Conservation (phyloP, 371 early-diverging fungal genomes). For the Paraphysoderma sedebokerense region DNA sequence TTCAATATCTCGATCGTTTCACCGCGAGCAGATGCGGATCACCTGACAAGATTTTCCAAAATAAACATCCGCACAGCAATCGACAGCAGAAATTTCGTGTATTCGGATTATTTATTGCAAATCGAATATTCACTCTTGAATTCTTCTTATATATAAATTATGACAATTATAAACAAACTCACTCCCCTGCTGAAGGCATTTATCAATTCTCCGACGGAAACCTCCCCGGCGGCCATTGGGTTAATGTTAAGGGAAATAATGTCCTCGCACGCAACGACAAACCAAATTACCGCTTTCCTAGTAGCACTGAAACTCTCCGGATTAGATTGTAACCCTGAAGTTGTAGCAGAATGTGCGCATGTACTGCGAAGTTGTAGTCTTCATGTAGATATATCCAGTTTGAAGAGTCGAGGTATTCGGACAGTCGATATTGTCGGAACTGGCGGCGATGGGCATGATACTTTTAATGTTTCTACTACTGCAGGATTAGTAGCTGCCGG, state of each 20-base stretch:
- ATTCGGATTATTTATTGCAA: too few species aligned
- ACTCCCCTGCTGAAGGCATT: too few species aligned
- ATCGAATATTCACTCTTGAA: too few species aligned
- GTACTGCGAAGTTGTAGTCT: constrained; percentile 44
- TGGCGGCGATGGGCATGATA: constrained; percentile 94
- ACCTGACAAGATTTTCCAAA: too few species aligned
- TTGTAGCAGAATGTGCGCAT: constrained; percentile 57
- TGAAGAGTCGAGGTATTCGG: constrained; percentile 17
- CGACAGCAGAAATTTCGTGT: too few species aligned
- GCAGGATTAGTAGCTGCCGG: constrained; percentile 83
- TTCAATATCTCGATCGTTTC: too few species aligned
- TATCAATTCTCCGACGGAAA: too few species aligned
- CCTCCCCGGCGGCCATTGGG: too few species aligned
- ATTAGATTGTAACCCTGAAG: constrained; percentile 51
- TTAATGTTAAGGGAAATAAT: constrained; percentile 58
- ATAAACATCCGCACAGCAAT: too few species aligned
- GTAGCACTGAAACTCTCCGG: constrained; percentile 47
- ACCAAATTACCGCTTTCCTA: constrained; percentile 77
- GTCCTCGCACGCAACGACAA: constrained; percentile 45
- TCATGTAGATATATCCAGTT: constrained; percentile 14
- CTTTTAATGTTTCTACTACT: constrained; percentile 90
- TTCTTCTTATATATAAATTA: too few species aligned
- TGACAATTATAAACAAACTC: too few species aligned
- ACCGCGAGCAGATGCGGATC: too few species aligned
- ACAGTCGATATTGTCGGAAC: constrained; percentile 92